Base-by-base conservation (phyloP, 495 filamentous ascomycete genomes). In the Penicillium turbatum region DNA sequence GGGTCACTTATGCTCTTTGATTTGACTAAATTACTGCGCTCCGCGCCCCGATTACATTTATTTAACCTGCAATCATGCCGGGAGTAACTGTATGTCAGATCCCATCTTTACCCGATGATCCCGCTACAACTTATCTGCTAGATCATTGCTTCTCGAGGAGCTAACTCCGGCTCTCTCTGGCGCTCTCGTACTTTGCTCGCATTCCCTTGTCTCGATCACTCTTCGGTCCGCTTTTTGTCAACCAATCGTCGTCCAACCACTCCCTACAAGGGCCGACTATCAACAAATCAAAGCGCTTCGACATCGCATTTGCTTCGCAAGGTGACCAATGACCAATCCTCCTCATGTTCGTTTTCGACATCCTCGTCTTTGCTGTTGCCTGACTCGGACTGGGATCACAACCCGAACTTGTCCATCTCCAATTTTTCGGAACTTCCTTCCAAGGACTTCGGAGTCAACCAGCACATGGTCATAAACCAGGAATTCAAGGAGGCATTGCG, bases 401-500 rank as follows among this genome's bases (percentile, higher is more conserved):
- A 91, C 53, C 85, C 85, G 3, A 78, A 92, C 62, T 80, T 83
- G 31, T 76, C 83, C 38, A 88, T 95, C 57, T 83, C 86, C 35
- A 77, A 82, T 17, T 96, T 96, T 75, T 83, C 85, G n/a, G 81
- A 96, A 59, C 83, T 96, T 9, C 91, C 91, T 0, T 87, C 92
- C 49, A 79, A 82, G 55, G 87, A 92, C 58, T 97, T 97, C 62
- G 93, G 95, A 12, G 85, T 89, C 56, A 98, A 97, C 61, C 95
- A 97, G 63, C 87, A 96, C 63, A 95, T 97, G 72, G 76, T 88
- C 15, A 91, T 97, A 62, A 92, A 96, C 68, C 82, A 89, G 55
- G 90, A 96, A 56, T 92, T 96, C 68, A 97, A 96, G 63, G 89
- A 96, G 64, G 86, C 83, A 13, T 70, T 98, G 32, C 85, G 92